phyloP scores from a whole-genome alignment of 495 filamentous ascomycete genomes.

The Bryoglossum gracile region DNA sequence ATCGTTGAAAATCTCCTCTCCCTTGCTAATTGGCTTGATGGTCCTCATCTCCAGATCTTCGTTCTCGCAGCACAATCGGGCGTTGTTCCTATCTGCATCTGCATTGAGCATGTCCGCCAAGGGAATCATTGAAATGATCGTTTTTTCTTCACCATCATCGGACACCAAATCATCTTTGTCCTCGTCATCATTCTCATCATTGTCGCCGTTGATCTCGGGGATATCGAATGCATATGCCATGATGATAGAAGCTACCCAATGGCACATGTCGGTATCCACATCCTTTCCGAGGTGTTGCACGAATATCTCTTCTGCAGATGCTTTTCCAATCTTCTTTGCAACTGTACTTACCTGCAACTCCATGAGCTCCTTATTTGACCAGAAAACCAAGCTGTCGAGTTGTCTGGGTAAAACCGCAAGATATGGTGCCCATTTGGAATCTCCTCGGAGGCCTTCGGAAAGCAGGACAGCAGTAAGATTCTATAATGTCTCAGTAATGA shows the following conservation, averaged over 20 bases:
- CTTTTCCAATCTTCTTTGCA: conserved; percentile 67
- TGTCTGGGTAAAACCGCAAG: conserved; percentile 67
- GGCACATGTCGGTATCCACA: conserved; percentile 42
- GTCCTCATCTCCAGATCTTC: conserved; percentile 28
- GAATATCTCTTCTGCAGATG: conserved; percentile 64
- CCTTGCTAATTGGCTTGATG: conserved; percentile 48
- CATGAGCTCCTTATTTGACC: conserved; percentile 61
- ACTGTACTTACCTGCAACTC: conserved; percentile 75
- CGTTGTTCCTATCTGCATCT: conserved; percentile 76
- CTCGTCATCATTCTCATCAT: conserved; percentile 43
- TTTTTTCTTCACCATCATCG: conserved; percentile 56
- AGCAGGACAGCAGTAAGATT: conserved; percentile 71
- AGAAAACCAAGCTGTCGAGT: conserved; percentile 91
- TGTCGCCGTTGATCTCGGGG: conserved; percentile 33
- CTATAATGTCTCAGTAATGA: conserved; percentile 9
- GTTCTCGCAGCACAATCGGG: conserved; percentile 17
- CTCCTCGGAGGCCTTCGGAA: conserved; percentile 58
- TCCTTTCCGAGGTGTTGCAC: conserved; percentile 28
- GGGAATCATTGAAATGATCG: conserved; percentile 69
- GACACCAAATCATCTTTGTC: conserved; percentile 59
- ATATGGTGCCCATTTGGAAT: conserved; percentile 72
- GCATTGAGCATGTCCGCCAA: conserved; percentile 49
- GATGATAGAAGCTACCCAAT: conserved; percentile 76
- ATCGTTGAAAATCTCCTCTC: conserved; percentile 86
- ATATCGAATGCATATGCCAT: conserved; percentile 97